phyloP scores from a whole-genome alignment of 192 early-diverging fungal genomes.

The Coemansia sp. region DNA sequence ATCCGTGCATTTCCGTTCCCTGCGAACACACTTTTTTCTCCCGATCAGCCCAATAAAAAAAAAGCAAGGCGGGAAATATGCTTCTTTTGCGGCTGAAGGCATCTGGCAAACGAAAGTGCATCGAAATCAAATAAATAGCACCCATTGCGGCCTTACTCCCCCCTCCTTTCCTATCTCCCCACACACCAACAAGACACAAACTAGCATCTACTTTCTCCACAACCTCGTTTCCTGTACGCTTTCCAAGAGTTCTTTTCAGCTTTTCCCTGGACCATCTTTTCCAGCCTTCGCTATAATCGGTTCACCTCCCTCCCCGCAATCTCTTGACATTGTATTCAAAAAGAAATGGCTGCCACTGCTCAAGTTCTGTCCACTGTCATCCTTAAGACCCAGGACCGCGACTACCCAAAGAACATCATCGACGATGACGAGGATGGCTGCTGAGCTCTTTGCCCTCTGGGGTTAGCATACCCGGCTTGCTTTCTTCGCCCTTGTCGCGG shows the following conservation, averaged over 20 bases:
- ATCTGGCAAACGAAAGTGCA: not conserved
- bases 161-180: not conserved
- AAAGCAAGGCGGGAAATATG: slow-evolving; percentile 1
- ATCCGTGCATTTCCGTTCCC: slow-evolving; percentile 13
- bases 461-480: not conserved
- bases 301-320: not conserved
- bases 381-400: slow-evolving; percentile 5
- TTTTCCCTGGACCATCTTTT: not conserved
- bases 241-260: slow-evolving; percentile 6
- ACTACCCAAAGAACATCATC: slow-evolving; percentile 22
- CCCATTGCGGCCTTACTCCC: not conserved
- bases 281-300: not conserved
- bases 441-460: not conserved
- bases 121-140: slow-evolving; percentile 24
- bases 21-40: slow-evolving; percentile 10
- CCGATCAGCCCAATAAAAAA: not conserved
- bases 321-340: not conserved
- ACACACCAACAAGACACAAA: not conserved
- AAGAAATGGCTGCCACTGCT: slow-evolving; percentile 1
- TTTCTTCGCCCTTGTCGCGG: not conserved
- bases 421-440: slow-evolving; percentile 10
- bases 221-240: slow-evolving; percentile 1
- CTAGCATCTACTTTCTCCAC: not conserved
- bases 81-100: not conserved
- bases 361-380: not conserved